Evolutionary conservation across 495 filamentous ascomycete species (phyloP), one percentile per base, ranked within the genome.

Genomic region (Podospora appendiculata): DNA sequence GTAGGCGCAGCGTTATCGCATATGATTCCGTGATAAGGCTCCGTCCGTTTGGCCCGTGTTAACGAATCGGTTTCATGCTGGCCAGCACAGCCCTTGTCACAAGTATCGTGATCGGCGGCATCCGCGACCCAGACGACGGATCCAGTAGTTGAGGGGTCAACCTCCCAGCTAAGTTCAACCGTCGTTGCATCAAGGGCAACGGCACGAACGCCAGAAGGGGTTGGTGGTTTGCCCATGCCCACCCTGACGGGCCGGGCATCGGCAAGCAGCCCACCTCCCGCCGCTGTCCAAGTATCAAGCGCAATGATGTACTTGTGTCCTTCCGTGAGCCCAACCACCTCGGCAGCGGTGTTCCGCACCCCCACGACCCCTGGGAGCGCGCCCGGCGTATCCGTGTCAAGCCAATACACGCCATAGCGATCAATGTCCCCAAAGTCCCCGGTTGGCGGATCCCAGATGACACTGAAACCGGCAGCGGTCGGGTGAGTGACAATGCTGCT

Each of bases 281-380:
- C 51, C 13, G 4, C 44, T 1, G 49, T 59, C 60, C 60, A 63
- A 1, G 60, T 56, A 44, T 52, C 50, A 4, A 64, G 45, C 10
- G 38, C 32, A 19, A 64, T 40, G 9, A 4, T 40, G 18, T 60
- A 55, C 1, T 49, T 41, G 18, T 63, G 57, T 8, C 61, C 61
- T 0, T 32, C 14, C 3, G 39, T 16, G 4, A 63, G 48, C 11
- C 55, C 57, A 1, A 3, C 36, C 1, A 63, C 8, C 18, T 47
- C 45, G 0, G 47, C 52, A 3, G 13, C 33, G 0, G 12, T 38
- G 0, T 42, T 7, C 36, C 39, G 41, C 18, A 56, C 51, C 0
- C 60, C 60, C 4, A 52, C 36, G 0, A 40, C 43, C 6, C 12
- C 34, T 8, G 54, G 59, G 11, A 46, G 55, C 0, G 35, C 32